phyloP scores from a whole-genome alignment of 495 filamentous ascomycete genomes.

The Articulospora tetracladia region DNA sequence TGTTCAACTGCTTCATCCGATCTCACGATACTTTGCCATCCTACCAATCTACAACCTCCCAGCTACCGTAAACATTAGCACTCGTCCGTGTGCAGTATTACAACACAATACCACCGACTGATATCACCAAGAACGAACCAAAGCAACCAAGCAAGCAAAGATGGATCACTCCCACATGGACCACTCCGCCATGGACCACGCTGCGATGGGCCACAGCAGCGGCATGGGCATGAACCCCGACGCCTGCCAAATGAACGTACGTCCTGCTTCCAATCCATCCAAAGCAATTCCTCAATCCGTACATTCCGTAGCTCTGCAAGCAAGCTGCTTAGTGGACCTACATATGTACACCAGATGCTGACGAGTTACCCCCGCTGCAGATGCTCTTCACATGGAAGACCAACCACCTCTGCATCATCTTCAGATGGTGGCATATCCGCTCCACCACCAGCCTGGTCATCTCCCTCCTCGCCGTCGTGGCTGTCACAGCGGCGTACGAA shows the following conservation, averaged over 20 bases:
- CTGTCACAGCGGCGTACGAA: constrained; percentile 87
- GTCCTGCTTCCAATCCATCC: not conserved
- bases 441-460: constrained; percentile 67
- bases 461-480: constrained; percentile 77
- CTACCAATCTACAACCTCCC: not conserved
- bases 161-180: constrained; percentile 31
- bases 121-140: no score
- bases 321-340: constrained; percentile 7
- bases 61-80: not conserved
- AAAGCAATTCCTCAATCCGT: not conserved
- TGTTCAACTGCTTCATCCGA: not conserved
- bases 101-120: no score
- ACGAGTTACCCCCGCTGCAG: constrained; percentile 35
- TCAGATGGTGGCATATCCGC: constrained; percentile 82
- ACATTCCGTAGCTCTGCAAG: not conserved
- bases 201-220: constrained; percentile 49
- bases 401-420: constrained; percentile 89
- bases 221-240: constrained; percentile 33
- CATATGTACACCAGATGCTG: not conserved
- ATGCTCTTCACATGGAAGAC: constrained; percentile 98
- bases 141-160: no score
- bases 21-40: not conserved
- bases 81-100: no score
- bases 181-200: constrained; percentile 51
- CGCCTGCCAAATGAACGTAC: constrained; percentile 81